phyloP scores from a whole-genome alignment of 2,329 filamentous ascomycete genomes.

The Microthyrium microscopicum region DNA sequence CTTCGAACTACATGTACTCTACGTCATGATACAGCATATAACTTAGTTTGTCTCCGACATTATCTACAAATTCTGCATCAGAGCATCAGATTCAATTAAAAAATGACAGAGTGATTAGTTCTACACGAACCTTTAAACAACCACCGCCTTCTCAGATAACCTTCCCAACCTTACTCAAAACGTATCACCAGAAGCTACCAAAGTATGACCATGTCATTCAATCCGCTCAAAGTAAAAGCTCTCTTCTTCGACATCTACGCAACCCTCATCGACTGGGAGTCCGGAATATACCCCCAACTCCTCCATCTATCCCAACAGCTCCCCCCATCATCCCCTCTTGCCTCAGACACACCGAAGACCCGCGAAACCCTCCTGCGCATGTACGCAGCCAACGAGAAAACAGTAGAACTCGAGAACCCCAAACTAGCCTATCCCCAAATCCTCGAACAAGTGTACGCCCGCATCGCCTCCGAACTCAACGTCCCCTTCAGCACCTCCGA shows the following conservation, averaged over 20 bases:
- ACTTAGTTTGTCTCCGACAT: too few species aligned
- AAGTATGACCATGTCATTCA: too few species aligned
- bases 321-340: constrained; percentile 32
- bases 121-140: too few species aligned
- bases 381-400: background rate
- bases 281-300: constrained; percentile 41
- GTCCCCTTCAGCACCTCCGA: constrained; percentile 20
- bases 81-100: too few species aligned
- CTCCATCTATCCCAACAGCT: constrained; percentile 14
- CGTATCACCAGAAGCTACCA: too few species aligned
- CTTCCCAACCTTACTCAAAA: too few species aligned
- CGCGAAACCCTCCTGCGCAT: constrained; percentile 14
- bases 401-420: constrained; percentile 38
- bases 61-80: too few species aligned
- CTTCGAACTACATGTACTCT: too few species aligned
- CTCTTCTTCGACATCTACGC: constrained; percentile 68
- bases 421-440: constrained; percentile 42
- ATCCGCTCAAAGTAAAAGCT: constrained; percentile 22
- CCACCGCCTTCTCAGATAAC: too few species aligned
- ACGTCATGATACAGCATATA: too few species aligned
- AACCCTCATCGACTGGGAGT: constrained; percentile 64
- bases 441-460: constrained; percentile 33
- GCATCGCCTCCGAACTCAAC: constrained; percentile 28
- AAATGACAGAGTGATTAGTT: too few species aligned
- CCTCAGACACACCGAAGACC: constrained; percentile 21